Conservation (phyloP, 1,284 basidiomycete genomes). For the Ceratobasidium sp. region DNA sequence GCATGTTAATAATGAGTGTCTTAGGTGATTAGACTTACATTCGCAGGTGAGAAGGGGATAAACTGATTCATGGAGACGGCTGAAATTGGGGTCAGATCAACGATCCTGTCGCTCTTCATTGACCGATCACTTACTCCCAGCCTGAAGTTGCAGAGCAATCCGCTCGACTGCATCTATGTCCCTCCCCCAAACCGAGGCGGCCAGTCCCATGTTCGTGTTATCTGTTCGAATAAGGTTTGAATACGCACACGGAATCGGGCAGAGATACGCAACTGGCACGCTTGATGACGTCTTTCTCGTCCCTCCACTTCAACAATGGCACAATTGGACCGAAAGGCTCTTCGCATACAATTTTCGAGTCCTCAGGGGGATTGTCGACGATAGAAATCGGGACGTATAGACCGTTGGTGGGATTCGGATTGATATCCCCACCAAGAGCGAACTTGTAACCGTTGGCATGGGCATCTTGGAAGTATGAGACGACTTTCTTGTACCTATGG, state of each 20-base stretch:
- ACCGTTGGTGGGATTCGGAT: conserved; percentile 22
- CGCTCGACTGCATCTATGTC: conserved; percentile 22
- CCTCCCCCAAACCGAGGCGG: conserved; percentile 34
- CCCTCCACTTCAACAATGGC: conserved; percentile 36
- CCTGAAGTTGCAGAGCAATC: conserved; percentile 29
- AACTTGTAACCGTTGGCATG: conserved; percentile 41
- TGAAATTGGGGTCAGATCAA: not conserved
- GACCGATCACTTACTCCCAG: conserved; percentile 20
- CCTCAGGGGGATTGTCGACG: conserved; percentile 37
- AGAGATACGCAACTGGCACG: conserved; percentile 35
- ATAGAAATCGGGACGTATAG: conserved; percentile 33
- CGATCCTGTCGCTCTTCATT: not conserved
- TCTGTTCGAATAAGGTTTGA: not conserved
- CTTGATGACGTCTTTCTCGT: conserved; percentile 35
- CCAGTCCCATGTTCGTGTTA: conserved; percentile 18
- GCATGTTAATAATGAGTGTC: too few species aligned
- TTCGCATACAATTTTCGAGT: conserved; percentile 41
- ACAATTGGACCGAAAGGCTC: conserved; percentile 43
- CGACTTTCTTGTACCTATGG: conserved; percentile 8
- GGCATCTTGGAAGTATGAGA: conserved; percentile 28
- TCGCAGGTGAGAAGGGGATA: not conserved
- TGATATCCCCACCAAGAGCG: conserved; percentile 27
- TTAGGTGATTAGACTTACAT: not conserved
- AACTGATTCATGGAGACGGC: conserved; percentile 31
- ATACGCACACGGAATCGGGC: not conserved